Evolutionary conservation across 306 rosid species (phyloP), one percentile per base, ranked within the genome.

Genomic region (Luffa acutangula): DNA sequence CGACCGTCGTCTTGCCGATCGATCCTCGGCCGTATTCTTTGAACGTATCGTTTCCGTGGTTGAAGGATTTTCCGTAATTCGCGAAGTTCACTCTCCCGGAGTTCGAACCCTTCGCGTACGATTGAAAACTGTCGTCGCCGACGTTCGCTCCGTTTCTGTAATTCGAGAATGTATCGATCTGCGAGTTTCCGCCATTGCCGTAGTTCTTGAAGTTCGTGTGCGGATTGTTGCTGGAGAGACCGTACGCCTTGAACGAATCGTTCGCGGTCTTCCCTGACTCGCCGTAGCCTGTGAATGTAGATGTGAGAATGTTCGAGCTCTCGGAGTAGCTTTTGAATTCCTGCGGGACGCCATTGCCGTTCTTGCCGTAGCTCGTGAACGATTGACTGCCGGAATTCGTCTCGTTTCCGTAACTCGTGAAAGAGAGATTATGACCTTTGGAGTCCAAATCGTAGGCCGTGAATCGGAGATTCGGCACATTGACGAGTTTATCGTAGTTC

Each of bases 21-120:
- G 97, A 70, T 7, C 90, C 92, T 74, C 82, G 83, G 5, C 97
- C 97, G 75, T 95, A 95, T 59, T 88, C 95, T 1, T 82, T 85
- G 70, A 95, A 95, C 15, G 95, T 84, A n/a, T 95, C 98, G 72
- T 91, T 95, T 1, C 98, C 98, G 0, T 83, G 88, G 60, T 92
- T 95, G 79, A 91, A 92, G 7, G 97, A 94, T 83, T 78, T 86
- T 5, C 98, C 98, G 43, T 95, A 95, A 82, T 86, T 88, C 6
- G 83, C 49, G 76, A 95, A 95, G 6, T 48, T 79, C 34, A 87
- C 92, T n/a, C 53, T 41, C 53, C 91, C 93, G 34, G 93, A 85
- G 7, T 53, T 91, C 0, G 93, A 83, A 43, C 82, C 89, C 69
- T 81, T 84, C 3, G 87, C 97, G 49, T 95, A 95, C 51, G 88